These are phyloP conservation scores for Tarenaya hassleriana DNA, from an alignment of 345 rosid genomes.

Conservation along the genomic window DNA sequence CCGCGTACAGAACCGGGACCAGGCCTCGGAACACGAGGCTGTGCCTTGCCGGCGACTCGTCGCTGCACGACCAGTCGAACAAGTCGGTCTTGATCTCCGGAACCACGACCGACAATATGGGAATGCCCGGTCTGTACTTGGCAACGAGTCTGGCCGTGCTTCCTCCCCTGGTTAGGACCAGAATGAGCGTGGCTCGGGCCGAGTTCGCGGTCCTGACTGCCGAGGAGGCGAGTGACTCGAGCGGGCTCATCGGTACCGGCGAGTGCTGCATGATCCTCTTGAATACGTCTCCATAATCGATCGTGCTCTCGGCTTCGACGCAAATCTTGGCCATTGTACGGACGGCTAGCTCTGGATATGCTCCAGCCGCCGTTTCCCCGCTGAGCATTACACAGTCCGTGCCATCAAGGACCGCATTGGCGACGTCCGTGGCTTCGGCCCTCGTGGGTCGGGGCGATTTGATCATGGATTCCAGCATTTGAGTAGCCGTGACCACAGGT, in stretches of 20 bases:
- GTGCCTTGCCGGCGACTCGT: conserved; percentile 87
- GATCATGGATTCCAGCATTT: conserved; percentile 98
- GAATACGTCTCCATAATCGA: conserved; percentile 75
- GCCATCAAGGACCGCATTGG: conserved; percentile 92
- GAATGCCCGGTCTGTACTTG: conserved; percentile 90
- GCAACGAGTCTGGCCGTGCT: conserved; percentile 94
- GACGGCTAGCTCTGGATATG: conserved; percentile 88
- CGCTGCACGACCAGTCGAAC: conserved; percentile 92
- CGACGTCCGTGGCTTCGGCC: conserved; percentile 98
- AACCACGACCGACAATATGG: conserved; percentile 78
- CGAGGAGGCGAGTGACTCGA: conserved; percentile 84
- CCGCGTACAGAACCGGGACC: conserved; percentile 74
- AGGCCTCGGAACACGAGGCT: conserved; percentile 87
- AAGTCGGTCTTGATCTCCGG: conserved; percentile 81
- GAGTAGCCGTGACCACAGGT: conserved; percentile 85
- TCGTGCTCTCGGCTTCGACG: conserved; percentile 86
- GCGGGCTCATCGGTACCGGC: conserved; percentile 92
- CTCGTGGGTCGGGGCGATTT: conserved; percentile 95
- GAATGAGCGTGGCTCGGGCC: conserved; percentile 67
- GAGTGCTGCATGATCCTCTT: conserved; percentile 77
- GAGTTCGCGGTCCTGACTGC: conserved; percentile 93
- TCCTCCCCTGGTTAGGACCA: conserved; percentile 93
- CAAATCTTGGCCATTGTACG: conserved; percentile 93
- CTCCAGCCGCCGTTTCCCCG: conserved; percentile 98
- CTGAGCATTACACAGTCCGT: conserved; percentile 96